phyloP scores from a whole-genome alignment of 805 yeast genomes.

The Hanseniaspora guilliermondii region DNA sequence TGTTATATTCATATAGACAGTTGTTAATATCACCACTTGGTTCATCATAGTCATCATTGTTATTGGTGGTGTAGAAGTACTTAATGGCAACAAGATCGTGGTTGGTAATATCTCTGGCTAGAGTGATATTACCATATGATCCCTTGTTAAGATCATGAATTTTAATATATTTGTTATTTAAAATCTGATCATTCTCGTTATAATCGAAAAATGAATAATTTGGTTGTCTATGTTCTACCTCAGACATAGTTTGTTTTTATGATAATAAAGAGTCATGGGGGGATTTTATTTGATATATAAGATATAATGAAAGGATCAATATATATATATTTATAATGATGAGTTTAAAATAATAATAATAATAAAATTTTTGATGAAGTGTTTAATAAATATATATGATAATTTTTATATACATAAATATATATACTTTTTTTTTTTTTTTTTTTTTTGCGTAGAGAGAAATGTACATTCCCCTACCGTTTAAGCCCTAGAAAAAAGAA shows the following conservation, averaged over 20 bases:
- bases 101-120: conserved; percentile 56
- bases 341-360: no score
- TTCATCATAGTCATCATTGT: conserved; percentile 20
- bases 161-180: conserved; percentile 53
- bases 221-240: neutral
- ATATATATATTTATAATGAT: no score
- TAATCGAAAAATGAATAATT: conserved; percentile 4
- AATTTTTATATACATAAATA: no score
- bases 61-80: conserved; percentile 54
- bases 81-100: conserved; percentile 67
- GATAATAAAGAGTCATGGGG: neutral
- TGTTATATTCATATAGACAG: conserved; percentile 55
- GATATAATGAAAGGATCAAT: no score
- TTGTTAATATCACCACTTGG: conserved; percentile 16
- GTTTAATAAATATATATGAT: no score
- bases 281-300: no score
- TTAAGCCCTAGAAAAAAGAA: no score
- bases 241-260: neutral
- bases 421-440: no score
- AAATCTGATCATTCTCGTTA: conserved; percentile 15
- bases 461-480: no score
- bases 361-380: no score
- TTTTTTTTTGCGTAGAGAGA: no score
- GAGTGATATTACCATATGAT: conserved; percentile 80
- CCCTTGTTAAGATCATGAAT: conserved; percentile 77